phyloP scores from a whole-genome alignment of 2,329 filamentous ascomycete species.

The Nothomitra cinnamomea region DNA sequence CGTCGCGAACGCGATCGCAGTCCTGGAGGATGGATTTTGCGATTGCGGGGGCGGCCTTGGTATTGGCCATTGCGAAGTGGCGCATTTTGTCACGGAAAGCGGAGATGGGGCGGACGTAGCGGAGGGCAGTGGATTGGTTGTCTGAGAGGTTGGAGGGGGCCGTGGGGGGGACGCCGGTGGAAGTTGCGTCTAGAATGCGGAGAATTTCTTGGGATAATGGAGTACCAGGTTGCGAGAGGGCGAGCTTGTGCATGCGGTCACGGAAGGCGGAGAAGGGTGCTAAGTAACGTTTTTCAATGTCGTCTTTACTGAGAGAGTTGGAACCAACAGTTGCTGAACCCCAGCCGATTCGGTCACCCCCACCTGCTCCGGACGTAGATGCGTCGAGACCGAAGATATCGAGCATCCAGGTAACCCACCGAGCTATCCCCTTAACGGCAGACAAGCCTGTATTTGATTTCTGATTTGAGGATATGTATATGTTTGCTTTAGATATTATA shows the following conservation, averaged over 20 bases:
- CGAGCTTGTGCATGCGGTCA: neutral
- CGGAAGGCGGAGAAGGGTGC: neutral
- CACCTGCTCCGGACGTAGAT: conserved; percentile 19
- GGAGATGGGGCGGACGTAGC: conserved; percentile 42
- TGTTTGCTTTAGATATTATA: conserved; percentile 42
- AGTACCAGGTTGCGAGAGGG: neutral
- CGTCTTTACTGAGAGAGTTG: neutral
- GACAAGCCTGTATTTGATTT: conserved; percentile 28
- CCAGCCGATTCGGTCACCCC: conserved; percentile 34
- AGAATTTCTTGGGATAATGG: neutral
- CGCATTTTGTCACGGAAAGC: conserved; percentile 40
- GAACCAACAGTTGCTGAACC: neutral
- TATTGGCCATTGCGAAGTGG: conserved; percentile 32
- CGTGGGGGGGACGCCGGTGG: neutral
- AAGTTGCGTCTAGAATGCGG: neutral
- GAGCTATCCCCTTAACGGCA: conserved; percentile 39
- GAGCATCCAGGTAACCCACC: conserved; percentile 70
- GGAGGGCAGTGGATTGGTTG: conserved; percentile 39
- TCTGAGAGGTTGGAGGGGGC: conserved; percentile 24
- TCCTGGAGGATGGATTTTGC: conserved; percentile 59
- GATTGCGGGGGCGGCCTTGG: conserved; percentile 23
- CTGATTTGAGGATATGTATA: conserved; percentile 44
- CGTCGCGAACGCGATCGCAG: conserved; percentile 67
- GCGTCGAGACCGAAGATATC: conserved; percentile 70
- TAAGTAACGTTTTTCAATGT: neutral